Evolutionary conservation across 306 rosid genomes (phyloP).

Genomic region (Gastrolobium villosum): DNA sequence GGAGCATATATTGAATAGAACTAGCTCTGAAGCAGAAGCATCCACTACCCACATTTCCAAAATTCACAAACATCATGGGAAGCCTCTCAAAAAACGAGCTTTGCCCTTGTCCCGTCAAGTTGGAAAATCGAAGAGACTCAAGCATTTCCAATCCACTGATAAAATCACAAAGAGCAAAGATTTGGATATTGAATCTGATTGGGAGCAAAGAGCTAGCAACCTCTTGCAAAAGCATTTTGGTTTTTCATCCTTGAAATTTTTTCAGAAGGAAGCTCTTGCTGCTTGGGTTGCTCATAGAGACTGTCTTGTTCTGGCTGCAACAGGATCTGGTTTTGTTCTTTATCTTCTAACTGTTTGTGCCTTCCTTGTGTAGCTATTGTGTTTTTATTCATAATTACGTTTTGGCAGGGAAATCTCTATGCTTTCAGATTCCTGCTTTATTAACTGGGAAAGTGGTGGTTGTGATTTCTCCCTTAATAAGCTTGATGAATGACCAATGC

Average conservation of each 20-base stretch:
- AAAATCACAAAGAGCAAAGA: conserved; percentile 45
- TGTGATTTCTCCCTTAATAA: conserved; percentile 94
- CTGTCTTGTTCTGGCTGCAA: conserved; percentile 91
- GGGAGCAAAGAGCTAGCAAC: conserved; percentile 63
- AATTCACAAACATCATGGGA: conserved; percentile 21
- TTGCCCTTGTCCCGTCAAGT: conserved; percentile 46
- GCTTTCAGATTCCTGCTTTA: conserved; percentile 95
- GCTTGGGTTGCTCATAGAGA: conserved; percentile 78
- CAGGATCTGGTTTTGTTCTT: conserved; percentile 80
- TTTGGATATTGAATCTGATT: conserved; percentile 51
- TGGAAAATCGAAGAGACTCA: conserved; percentile 76
- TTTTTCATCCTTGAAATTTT: conserved; percentile 65
- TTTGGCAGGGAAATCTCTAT: conserved; percentile 86
- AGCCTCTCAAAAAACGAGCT: conserved; percentile 50
- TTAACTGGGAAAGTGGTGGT: conserved; percentile 94
- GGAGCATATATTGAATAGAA: conserved; percentile 59
- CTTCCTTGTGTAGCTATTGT: conserved; percentile 34
- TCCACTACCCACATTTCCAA: conserved; percentile 45
- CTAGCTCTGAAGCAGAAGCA: conserved; percentile 19
- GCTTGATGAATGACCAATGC: conserved; percentile 98
- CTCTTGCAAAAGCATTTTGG: conserved; percentile 81
- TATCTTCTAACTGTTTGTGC: conserved; percentile 11
- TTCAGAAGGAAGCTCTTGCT: conserved; percentile 86
- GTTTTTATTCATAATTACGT: conserved; percentile 33
- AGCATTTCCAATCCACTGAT: conserved; percentile 64